A percentile compares a stretch with the other conserved stretches of the same genome.
Evolutionary conservation across 768 basidiomycete species (phyloP).

Genomic region (Chalciporus sphaerocephalus): DNA sequence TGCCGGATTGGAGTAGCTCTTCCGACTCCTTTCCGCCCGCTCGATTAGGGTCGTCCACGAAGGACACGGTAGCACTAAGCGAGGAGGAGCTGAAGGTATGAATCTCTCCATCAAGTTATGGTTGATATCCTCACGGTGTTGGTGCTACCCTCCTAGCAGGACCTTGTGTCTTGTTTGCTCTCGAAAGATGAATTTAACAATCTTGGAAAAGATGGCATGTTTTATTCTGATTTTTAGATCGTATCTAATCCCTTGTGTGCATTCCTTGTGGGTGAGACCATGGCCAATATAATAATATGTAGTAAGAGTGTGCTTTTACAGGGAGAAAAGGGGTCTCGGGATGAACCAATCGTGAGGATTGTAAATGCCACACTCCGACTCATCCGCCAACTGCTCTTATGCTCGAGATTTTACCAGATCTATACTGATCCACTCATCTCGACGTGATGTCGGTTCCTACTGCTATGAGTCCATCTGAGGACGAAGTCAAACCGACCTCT

Average conservation of each 20-base stretch:
- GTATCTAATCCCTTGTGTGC: no score
- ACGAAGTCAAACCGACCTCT: slow-evolving; percentile 1
- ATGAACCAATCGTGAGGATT: not conserved
- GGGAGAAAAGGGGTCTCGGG: not conserved
- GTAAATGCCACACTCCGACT: not conserved
- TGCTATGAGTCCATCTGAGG: not conserved
- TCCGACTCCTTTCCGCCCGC: no score
- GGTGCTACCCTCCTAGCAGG: slow-evolving; percentile 17
- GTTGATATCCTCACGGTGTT: not conserved
- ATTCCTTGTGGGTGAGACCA: no score
- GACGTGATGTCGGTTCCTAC: slow-evolving; percentile 14
- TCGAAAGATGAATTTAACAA: slow-evolving; percentile 32
- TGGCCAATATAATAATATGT: no score
- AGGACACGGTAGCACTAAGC: not conserved
- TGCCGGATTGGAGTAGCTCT: not conserved
- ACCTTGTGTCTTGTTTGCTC: slow-evolving; percentile 37
- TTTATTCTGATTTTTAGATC: slow-evolving; percentile 28
- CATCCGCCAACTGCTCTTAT: slow-evolving; percentile 6
- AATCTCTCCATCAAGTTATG: not conserved
- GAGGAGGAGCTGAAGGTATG: slow-evolving; percentile 24
- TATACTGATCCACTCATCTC: not conserved
- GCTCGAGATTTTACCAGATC: not conserved
- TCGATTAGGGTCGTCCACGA: not conserved
- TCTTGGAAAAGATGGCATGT: slow-evolving; percentile 27
- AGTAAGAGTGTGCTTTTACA: no score